These are phyloP conservation scores for Torulaspora franciscae DNA, from an alignment of 805 yeast genomes.

Conservation along the genomic window DNA sequence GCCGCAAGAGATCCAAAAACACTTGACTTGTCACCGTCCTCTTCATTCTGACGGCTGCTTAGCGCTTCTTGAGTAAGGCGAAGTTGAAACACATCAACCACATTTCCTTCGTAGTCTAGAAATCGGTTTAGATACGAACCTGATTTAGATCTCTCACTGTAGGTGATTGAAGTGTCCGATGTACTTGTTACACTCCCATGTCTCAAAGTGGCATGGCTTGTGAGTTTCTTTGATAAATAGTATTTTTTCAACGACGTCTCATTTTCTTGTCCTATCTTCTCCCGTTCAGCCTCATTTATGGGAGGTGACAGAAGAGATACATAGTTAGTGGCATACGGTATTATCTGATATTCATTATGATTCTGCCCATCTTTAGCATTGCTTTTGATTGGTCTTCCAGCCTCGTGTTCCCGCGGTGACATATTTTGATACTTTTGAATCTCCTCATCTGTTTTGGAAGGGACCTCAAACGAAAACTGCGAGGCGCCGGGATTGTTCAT, in stretches of 20 bases:
- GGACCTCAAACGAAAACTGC: background rate
- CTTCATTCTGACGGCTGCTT: constrained; percentile 1
- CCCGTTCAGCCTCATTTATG: constrained; percentile 3
- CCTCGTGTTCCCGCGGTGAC: background rate
- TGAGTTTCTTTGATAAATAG: constrained; percentile 15
- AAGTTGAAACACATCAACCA: constrained; percentile 16
- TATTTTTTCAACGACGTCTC: constrained; percentile 18
- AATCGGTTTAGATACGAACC: constrained; percentile 17
- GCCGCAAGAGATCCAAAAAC: constrained; percentile 9
- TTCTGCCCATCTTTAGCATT: background rate
- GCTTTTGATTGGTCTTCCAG: background rate
- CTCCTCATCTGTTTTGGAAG: constrained; percentile 2
- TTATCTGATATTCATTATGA: background rate
- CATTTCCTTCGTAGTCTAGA: constrained; percentile 14
- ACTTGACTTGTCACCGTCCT: constrained; percentile 8
- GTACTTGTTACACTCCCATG: constrained; percentile 21
- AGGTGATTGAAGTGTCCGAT: constrained; percentile 17
- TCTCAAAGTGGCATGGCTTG: constrained; percentile 12
- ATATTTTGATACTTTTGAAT: constrained; percentile 8
- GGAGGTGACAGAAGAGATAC: constrained; percentile 10
- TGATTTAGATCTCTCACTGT: constrained; percentile 15
- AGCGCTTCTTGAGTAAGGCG: background rate
- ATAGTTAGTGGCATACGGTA: constrained; percentile 18
- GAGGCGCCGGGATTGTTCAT: background rate
- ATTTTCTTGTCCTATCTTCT: constrained; percentile 11